phyloP scores from a whole-genome alignment of 805 yeast genomes.

The Brettanomyces naardenensis region DNA sequence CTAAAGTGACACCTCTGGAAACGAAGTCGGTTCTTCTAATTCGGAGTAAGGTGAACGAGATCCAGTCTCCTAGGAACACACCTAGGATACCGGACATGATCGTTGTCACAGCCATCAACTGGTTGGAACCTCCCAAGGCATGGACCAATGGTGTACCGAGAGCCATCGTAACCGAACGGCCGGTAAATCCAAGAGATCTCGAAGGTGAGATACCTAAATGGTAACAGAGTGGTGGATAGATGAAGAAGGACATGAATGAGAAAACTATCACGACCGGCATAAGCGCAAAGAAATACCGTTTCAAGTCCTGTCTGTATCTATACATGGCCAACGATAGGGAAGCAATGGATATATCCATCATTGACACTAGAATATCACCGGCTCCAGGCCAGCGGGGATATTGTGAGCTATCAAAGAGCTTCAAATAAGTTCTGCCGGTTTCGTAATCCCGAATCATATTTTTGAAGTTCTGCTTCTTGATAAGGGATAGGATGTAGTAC shows the following conservation, averaged over 20 bases:
- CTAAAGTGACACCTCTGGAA: slow-evolving; percentile 69
- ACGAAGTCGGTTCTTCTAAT: slow-evolving; percentile 59
- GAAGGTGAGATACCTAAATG: slow-evolving; percentile 54
- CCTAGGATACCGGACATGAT: slow-evolving; percentile 72
- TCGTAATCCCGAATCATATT: slow-evolving; percentile 46
- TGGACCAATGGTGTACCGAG: slow-evolving; percentile 67
- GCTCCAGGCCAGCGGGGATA: slow-evolving; percentile 60
- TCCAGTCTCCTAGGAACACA: slow-evolving; percentile 55
- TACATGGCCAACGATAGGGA: slow-evolving; percentile 73
- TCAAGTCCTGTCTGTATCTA: slow-evolving; percentile 58
- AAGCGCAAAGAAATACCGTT: slow-evolving; percentile 48
- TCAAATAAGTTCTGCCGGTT: slow-evolving; percentile 61
- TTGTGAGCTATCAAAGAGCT: slow-evolving; percentile 39
- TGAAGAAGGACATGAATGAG: slow-evolving; percentile 50
- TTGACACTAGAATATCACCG: slow-evolving; percentile 62
- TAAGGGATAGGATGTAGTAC: slow-evolving; percentile 52
- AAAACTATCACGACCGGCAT: slow-evolving; percentile 52
- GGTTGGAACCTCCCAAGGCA: slow-evolving; percentile 60
- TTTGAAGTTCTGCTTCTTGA: slow-evolving; percentile 43
- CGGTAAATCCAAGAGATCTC: slow-evolving; percentile 67
- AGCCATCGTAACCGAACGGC: slow-evolving; percentile 73
- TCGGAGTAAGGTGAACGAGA: slow-evolving; percentile 34
- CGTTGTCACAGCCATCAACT: slow-evolving; percentile 73
- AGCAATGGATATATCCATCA: slow-evolving; percentile 74
- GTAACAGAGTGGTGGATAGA: slow-evolving; percentile 64